phyloP scores from a whole-genome alignment of 2,329 filamentous ascomycete genomes.

The Colletotrichum shisoi region DNA sequence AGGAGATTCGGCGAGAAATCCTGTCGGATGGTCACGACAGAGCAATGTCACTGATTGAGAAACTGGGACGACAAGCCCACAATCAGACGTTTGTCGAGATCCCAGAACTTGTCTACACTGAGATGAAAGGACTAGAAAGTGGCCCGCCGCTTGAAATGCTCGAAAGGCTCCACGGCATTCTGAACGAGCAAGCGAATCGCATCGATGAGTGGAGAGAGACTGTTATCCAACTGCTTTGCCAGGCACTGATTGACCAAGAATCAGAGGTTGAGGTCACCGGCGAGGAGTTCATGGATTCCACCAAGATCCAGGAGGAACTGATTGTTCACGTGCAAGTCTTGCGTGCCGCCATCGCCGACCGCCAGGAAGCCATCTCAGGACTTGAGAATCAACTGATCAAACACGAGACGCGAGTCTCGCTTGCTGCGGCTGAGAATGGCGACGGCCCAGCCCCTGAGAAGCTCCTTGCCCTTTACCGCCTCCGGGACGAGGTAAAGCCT shows the following conservation, averaged over 20 bases:
- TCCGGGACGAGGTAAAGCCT: slow-evolving; percentile 60
- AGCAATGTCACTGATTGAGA: slow-evolving; percentile 70
- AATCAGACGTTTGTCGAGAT: slow-evolving; percentile 68
- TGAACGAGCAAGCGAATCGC: slow-evolving; percentile 76
- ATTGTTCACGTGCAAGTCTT: slow-evolving; percentile 85
- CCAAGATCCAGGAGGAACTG: slow-evolving; percentile 85
- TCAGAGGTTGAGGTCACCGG: slow-evolving; percentile 77
- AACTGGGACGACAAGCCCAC: slow-evolving; percentile 62
- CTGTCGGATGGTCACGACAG: slow-evolving; percentile 66
- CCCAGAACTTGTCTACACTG: slow-evolving; percentile 62
- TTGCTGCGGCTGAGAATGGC: slow-evolving; percentile 66
- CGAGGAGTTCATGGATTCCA: slow-evolving; percentile 88
- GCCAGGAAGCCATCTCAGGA: slow-evolving; percentile 78
- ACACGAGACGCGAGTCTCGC: slow-evolving; percentile 72
- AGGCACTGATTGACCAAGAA: slow-evolving; percentile 84
- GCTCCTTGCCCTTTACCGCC: slow-evolving; percentile 60
- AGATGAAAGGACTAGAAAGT: slow-evolving; percentile 75
- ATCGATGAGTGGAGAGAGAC: slow-evolving; percentile 78
- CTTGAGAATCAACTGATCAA: slow-evolving; percentile 77
- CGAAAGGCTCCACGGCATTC: slow-evolving; percentile 67
- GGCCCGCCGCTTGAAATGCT: slow-evolving; percentile 71
- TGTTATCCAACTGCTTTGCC: slow-evolving; percentile 74
- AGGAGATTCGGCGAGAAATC: slow-evolving; percentile 78
- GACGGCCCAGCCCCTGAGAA: slow-evolving; percentile 76
- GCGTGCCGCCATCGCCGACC: slow-evolving; percentile 78